Base-by-base conservation (phyloP, 768 basidiomycete genomes). In the Mycena albidolilacea region DNA sequence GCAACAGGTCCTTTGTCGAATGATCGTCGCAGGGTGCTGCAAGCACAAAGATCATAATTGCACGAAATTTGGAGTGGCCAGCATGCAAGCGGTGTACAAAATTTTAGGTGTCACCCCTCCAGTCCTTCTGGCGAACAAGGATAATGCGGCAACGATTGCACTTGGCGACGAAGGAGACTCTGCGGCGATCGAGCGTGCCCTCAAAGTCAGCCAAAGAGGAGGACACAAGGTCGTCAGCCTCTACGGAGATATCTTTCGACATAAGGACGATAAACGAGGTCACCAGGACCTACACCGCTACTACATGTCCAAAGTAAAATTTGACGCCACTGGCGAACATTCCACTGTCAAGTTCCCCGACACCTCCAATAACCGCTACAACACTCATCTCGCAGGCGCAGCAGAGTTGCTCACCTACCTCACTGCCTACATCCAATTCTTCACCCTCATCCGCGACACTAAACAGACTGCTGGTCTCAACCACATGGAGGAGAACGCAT, bases 71-170 rank as follows among this genome's bases (percentile, higher is more conserved):
- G 62, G 62, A 21, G 21, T 48, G 10, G n/a, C 6, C 6, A 44
- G 43, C 8, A 46, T 46, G 62, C 12, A 44, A 8, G 62, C 41
- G 23, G 62, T 21, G 70, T 19, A 58, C 58, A 30, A 12, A 6
- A 5, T 79, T 37, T 54, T 74, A 30, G 46, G 60, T 38, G 12
- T 30, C 30, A 30, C 57, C 58, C 11, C 43, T 64, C 77, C 79
- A 1, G 61, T 76, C 4, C 54, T 71, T 7, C 64, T 79, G 9
- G 54, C 69, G 46, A 79, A 78, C 62, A 71, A 72, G 63, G 77
- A 74, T 43, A 79, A 79, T 57, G 67, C 54, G 69, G 5, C 46
- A 60, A 10, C 30, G 3, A 30, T 30, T 30, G 30, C 30, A 30
- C 30, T 30, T 30, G 30, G 30, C 3, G 30, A 30, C 30, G 3